A percentile compares a stretch with the other conserved stretches of the same genome.
phyloP scores from a whole-genome alignment of 805 yeast species.

The Candida nanaspora region DNA sequence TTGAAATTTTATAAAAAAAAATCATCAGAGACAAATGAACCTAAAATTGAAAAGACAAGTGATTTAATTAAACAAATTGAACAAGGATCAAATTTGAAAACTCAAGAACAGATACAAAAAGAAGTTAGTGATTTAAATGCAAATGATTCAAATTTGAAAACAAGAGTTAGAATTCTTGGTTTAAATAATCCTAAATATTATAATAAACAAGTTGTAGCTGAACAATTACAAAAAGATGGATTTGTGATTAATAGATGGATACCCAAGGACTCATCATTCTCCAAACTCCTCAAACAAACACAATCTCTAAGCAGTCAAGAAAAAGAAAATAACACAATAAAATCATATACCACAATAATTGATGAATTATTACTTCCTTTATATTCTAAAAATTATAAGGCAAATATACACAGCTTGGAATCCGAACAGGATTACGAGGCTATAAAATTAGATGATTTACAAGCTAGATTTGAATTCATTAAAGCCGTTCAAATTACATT shows the following conservation, averaged over 20 bases:
- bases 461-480: constrained; percentile 39
- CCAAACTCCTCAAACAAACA: too few relatives aligned
- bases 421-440: constrained; percentile 3
- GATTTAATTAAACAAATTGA: constrained; percentile 25
- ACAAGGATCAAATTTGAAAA: constrained; percentile 1
- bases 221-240: constrained; percentile 18
- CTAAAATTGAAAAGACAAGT: constrained; percentile 15
- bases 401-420: neutral
- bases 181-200: constrained; percentile 18
- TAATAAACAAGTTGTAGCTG: constrained; percentile 13
- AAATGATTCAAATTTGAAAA: constrained; percentile 6
- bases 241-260: constrained; percentile 25
- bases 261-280: constrained; percentile 15
- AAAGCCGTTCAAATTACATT: constrained; percentile 42
- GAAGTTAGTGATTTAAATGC: constrained; percentile 5
- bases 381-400: constrained; percentile 1
- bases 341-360: constrained; percentile 8
- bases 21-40: constrained; percentile 1
- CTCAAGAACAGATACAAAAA: neutral
- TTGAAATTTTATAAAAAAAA: constrained; percentile 23
- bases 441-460: constrained; percentile 31
- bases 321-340: neutral
- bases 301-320: neutral
- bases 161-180: constrained; percentile 23
- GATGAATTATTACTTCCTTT: constrained; percentile 10